A percentile compares a stretch with the other conserved stretches of the same genome.
Conservation (phyloP, 192 early-diverging fungal species). For the Pilobolus umbonatus region DNA sequence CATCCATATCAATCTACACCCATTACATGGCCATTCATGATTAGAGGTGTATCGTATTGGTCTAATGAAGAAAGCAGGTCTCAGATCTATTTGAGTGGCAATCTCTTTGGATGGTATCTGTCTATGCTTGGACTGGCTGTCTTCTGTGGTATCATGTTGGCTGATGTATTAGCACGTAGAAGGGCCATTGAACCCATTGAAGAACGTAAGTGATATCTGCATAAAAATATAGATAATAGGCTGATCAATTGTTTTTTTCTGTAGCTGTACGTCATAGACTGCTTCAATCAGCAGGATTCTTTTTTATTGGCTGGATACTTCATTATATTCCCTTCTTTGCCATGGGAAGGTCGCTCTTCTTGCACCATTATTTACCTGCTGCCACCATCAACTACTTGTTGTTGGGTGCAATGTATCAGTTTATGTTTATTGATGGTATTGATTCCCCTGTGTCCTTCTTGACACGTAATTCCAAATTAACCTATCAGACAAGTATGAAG, state of each 20-base stretch:
- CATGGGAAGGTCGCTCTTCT: slow-evolving; percentile 87
- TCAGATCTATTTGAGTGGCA: slow-evolving; percentile 90
- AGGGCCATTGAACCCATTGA: slow-evolving; percentile 66
- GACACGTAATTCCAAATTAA: slow-evolving; percentile 18
- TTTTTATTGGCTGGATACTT: slow-evolving; percentile 77
- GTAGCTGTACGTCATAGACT: slow-evolving; percentile 52
- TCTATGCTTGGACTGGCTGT: slow-evolving; percentile 51
- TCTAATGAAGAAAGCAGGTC: slow-evolving; percentile 68
- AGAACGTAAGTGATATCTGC: slow-evolving; percentile 42
- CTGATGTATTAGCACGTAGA: slow-evolving; percentile 65
- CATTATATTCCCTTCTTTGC: slow-evolving; percentile 92
- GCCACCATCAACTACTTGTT: slow-evolving; percentile 78
- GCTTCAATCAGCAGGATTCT: slow-evolving; percentile 67
- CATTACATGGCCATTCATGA: slow-evolving; percentile 85
- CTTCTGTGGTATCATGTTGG: slow-evolving; percentile 58
- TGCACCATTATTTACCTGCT: slow-evolving; percentile 94
- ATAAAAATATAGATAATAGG: slow-evolving; percentile 41
- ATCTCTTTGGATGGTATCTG: slow-evolving; percentile 85
- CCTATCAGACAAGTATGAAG: slow-evolving; percentile 6
- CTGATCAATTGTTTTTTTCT: neutral
- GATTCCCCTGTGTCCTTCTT: slow-evolving; percentile 40
- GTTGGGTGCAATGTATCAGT: slow-evolving; percentile 71
- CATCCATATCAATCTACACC: slow-evolving; percentile 92
- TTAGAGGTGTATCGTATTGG: slow-evolving; percentile 91
- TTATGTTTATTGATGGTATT: slow-evolving; percentile 61